These are phyloP conservation scores for Sarcodon aspratus DNA, from an alignment of 768 basidiomycete species.

Conservation along the genomic window DNA sequence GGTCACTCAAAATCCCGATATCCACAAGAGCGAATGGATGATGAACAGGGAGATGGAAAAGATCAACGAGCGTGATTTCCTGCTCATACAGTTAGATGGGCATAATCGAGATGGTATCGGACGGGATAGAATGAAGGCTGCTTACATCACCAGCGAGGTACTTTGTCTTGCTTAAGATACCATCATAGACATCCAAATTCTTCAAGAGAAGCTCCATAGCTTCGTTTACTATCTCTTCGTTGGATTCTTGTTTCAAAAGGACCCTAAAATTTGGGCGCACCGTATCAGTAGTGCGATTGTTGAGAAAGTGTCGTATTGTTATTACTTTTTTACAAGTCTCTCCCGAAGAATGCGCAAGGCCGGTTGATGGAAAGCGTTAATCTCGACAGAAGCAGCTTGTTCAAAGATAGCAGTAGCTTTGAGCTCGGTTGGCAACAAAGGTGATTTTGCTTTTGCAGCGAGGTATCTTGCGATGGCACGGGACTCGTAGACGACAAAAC, in stretches of 20 bases:
- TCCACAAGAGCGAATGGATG: conserved; percentile 18
- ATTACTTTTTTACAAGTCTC: conserved; percentile 39
- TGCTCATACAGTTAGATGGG: conserved; percentile 8
- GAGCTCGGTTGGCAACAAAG: conserved; percentile 11
- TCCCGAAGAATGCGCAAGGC: conserved; percentile 32
- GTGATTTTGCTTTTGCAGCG: conserved; percentile 27
- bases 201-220: conserved; percentile 3
- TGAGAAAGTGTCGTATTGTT: conserved; percentile 6
- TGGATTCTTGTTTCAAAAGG: background rate
- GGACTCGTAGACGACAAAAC: conserved; percentile 50
- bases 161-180: conserved; percentile 20
- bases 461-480: conserved; percentile 54
- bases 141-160: conserved; percentile 21
- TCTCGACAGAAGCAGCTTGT: conserved; percentile 35
- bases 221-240: background rate
- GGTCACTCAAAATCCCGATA: conserved; percentile 17
- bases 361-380: conserved; percentile 37
- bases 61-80: conserved; percentile 42
- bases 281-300: conserved; percentile 16
- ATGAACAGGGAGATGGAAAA: conserved; percentile 48
- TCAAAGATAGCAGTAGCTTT: conserved; percentile 26
- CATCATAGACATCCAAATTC: conserved; percentile 18
- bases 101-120: no score
- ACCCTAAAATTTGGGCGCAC: conserved; percentile 20
- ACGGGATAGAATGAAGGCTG: background rate